phyloP scores from a whole-genome alignment of 2,329 filamentous ascomycete species.

The Phaeosphaeria sp. region DNA sequence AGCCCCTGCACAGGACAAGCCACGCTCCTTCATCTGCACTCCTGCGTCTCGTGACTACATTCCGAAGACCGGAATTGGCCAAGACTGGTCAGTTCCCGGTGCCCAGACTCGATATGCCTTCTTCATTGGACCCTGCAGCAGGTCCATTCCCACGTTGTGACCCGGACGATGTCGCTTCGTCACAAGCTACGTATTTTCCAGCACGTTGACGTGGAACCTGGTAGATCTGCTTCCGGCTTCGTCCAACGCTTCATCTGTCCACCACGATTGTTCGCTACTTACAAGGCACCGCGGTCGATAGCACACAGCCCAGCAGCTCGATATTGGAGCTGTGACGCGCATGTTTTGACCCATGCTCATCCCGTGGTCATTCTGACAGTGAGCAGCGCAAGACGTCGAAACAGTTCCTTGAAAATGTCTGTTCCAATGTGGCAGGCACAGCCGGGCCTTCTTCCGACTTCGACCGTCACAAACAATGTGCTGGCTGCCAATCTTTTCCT shows the following conservation, averaged over 20 bases:
- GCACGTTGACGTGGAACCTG: constrained; percentile 11
- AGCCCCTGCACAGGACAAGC: constrained; percentile 6
- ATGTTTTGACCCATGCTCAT: not conserved
- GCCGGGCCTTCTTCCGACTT: not conserved
- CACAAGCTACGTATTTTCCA: constrained; percentile 15
- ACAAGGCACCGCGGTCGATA: not conserved
- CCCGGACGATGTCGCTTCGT: constrained; percentile 13
- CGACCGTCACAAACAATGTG: not conserved
- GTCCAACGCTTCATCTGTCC: constrained; percentile 1
- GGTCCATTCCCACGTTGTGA: constrained; percentile 20
- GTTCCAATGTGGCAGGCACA: constrained; percentile 12
- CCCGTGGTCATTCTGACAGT: constrained; percentile 5
- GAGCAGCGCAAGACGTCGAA: constrained; percentile 4
- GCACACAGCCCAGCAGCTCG: not conserved
- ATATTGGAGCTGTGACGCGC: not conserved
- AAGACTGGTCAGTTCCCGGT: constrained; percentile 3
- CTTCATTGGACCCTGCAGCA: constrained; percentile 39
- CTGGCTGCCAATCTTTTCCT: not conserved
- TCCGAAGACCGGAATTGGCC: constrained; percentile 21
- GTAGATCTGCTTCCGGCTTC: constrained; percentile 18
- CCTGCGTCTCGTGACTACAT: constrained; percentile 24
- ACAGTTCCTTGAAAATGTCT: constrained; percentile 12
- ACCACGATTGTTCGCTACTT: not conserved
- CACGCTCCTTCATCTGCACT: constrained; percentile 13
- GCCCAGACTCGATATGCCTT: not conserved